phyloP scores from a whole-genome alignment of 2,329 filamentous ascomycete species.

The Aspergillus persii region DNA sequence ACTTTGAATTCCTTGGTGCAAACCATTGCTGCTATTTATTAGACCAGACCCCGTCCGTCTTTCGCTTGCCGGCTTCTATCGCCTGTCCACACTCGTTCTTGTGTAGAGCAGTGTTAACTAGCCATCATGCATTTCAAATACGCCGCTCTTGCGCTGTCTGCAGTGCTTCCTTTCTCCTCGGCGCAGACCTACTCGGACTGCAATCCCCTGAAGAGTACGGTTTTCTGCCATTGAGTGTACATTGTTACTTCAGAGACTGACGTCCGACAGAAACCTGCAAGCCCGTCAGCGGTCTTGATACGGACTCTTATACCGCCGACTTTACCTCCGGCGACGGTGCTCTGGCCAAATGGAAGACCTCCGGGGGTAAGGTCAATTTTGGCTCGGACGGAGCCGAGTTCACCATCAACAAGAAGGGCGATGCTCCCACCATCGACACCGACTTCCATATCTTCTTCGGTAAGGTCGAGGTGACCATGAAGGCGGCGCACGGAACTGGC shows the following conservation, averaged over 20 bases:
- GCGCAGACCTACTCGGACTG: slow-evolving; percentile 77
- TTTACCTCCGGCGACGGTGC: slow-evolving; percentile 48
- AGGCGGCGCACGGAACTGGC: slow-evolving; percentile 79
- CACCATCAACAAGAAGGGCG: slow-evolving; percentile 71
- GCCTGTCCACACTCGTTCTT: slow-evolving; percentile 2
- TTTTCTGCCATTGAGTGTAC: not conserved
- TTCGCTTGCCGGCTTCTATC: not conserved
- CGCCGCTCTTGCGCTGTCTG: slow-evolving; percentile 30
- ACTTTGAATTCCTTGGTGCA: slow-evolving; percentile 4
- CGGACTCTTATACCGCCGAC: slow-evolving; percentile 12
- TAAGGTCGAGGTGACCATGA: slow-evolving; percentile 78
- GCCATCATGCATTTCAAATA: slow-evolving; percentile 33
- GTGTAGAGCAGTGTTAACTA: slow-evolving; percentile 2
- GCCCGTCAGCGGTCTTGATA: slow-evolving; percentile 66
- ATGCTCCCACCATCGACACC: slow-evolving; percentile 81
- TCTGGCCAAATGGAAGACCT: slow-evolving; percentile 62
- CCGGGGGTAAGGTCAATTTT: slow-evolving; percentile 65
- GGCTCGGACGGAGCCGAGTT: slow-evolving; percentile 73
- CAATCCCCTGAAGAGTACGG: slow-evolving; percentile 56
- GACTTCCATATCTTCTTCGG: slow-evolving; percentile 99
- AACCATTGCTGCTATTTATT: slow-evolving; percentile 7
- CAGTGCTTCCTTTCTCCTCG: slow-evolving; percentile 29
- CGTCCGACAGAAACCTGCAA: slow-evolving; percentile 55
- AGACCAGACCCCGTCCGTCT: not conserved
- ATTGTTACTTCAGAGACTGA: slow-evolving; percentile 8